These are phyloP conservation scores for Dipteronia sinensis DNA, from an alignment of 345 rosid species.

Conservation along the genomic window DNA sequence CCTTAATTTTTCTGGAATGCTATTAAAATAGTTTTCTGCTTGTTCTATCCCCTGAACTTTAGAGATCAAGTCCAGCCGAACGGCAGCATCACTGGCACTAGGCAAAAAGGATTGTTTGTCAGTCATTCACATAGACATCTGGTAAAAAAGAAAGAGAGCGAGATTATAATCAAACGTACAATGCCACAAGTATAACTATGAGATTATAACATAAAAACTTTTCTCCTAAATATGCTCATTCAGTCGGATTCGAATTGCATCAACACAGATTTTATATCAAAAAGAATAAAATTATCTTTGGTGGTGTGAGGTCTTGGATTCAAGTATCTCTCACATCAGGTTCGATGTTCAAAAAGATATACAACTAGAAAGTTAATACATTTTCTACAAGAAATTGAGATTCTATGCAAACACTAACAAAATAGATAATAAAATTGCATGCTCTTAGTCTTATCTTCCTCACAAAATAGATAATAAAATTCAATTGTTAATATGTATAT, in stretches of 20 bases:
- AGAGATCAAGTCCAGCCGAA: conserved; percentile 44
- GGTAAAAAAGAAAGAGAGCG: neutral
- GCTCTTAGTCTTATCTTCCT: too few relatives aligned
- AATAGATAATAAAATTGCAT: neutral
- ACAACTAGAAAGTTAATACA: too few relatives aligned
- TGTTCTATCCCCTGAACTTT: conserved; percentile 37
- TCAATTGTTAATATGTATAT: too few relatives aligned
- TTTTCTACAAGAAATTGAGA: neutral
- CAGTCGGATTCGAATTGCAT: too few relatives aligned
- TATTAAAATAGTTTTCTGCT: conserved; percentile 39
- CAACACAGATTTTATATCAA: too few relatives aligned
- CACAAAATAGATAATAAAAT: too few relatives aligned
- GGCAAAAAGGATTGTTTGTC: conserved; percentile 28
- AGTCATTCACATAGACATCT: conserved; percentile 52
- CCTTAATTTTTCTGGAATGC: conserved; percentile 24
- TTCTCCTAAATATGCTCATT: neutral
- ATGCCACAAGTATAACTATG: neutral
- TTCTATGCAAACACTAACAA: neutral
- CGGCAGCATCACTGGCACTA: conserved; percentile 27
- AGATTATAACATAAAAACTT: neutral
- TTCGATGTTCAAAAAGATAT: too few relatives aligned
- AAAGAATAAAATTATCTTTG: too few relatives aligned
- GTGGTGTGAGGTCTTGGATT: too few relatives aligned
- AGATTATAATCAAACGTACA: neutral
- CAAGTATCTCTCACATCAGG: too few relatives aligned